phyloP scores from a whole-genome alignment of 169 alveolate genomes.

The Perkinsus marinus region DNA sequence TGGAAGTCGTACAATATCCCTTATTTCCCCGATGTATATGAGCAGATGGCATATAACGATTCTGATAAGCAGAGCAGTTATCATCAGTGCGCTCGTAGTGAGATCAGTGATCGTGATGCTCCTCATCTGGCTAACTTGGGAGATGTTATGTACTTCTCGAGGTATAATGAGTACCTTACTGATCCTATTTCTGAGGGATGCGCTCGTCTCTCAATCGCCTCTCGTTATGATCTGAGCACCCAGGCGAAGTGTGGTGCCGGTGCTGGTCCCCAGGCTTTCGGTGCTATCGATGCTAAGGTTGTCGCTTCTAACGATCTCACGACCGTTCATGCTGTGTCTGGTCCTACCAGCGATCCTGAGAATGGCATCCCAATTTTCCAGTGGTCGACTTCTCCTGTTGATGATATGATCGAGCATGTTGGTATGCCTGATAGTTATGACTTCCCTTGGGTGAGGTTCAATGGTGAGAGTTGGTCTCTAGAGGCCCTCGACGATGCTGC shows the following conservation, averaged over 20 bases:
- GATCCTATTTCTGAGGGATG: neutral
- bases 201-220: neutral
- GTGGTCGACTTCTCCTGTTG: neutral
- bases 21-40: neutral
- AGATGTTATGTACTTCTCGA: neutral
- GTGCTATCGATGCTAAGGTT: neutral
- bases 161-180: neutral
- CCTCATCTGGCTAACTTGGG: neutral
- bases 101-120: neutral
- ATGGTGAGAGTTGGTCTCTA: neutral
- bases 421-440: neutral
- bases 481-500: neutral
- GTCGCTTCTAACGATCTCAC: neutral
- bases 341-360: neutral
- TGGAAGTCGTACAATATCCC: neutral
- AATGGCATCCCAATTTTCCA: neutral
- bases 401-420: neutral
- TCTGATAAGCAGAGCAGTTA: neutral
- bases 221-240: neutral
- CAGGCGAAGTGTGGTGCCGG: neutral
- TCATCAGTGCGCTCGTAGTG: neutral
- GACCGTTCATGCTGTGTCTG: neutral
- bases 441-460: neutral
- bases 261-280: neutral
- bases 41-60: neutral